Evolutionary conservation across 306 rosid genomes (phyloP).

Genomic region (Sphenostylis stenocarpa): DNA sequence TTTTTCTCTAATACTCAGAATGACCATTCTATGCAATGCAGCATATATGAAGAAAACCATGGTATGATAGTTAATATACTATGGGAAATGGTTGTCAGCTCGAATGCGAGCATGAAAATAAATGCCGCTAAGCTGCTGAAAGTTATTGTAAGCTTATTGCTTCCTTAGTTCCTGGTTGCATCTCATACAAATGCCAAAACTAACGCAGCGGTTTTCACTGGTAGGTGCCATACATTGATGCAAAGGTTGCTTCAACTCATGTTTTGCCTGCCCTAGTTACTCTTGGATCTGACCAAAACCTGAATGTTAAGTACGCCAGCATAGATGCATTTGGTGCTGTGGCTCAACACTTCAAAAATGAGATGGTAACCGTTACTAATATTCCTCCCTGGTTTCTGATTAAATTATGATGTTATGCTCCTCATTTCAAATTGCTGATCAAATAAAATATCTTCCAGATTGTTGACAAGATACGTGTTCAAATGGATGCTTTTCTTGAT

Average conservation of each 20-base stretch:
- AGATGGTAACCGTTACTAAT: conserved; percentile 56
- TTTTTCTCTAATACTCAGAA: conserved; percentile 26
- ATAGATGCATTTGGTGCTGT: conserved; percentile 95
- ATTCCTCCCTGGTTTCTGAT: conserved; percentile 31
- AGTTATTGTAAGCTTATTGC: conserved; percentile 67
- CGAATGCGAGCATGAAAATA: conserved; percentile 73
- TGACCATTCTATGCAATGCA: conserved; percentile 49
- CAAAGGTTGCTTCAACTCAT: conserved; percentile 89
- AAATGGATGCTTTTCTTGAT: conserved; percentile 99
- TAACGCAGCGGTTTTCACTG: conserved; percentile 23
- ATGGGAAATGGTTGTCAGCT: conserved; percentile 99
- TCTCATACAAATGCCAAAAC: conserved; percentile 31
- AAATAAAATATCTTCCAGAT: conserved; percentile 51
- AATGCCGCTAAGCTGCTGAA: conserved; percentile 81
- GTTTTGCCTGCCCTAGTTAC: conserved; percentile 94
- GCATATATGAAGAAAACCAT: conserved; percentile 78
- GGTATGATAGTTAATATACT: conserved; percentile 74
- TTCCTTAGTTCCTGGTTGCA: conserved; percentile 35
- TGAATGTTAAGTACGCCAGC: conserved; percentile 92
- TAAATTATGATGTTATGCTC: conserved; percentile 15
- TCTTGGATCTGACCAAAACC: conserved; percentile 88
- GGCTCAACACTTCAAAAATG: conserved; percentile 90
- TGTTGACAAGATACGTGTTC: conserved; percentile 96
- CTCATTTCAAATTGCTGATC: conserved; percentile 30
- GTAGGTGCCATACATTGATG: conserved; percentile 83